Conservation (phyloP, 345 rosid genomes). For the Luvunga scandens region DNA sequence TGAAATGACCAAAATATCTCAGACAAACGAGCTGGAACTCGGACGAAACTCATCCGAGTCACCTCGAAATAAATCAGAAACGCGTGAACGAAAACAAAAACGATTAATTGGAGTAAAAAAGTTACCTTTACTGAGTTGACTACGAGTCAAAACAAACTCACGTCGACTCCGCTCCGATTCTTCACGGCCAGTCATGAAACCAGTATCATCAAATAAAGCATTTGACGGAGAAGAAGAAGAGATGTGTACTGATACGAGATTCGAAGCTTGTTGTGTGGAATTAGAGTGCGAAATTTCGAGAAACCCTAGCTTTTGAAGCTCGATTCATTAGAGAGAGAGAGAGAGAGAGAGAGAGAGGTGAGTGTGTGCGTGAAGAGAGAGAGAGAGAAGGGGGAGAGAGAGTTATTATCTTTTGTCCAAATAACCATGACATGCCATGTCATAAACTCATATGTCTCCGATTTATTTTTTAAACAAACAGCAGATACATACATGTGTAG, state of each 20-base stretch:
- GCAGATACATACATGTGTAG: not conserved
- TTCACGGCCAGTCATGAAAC: slow-evolving; percentile 42
- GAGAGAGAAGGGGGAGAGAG: slow-evolving; percentile 27
- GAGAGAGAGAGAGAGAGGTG: slow-evolving; percentile 26
- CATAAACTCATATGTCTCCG: slow-evolving; percentile 31
- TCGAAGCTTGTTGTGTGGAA: slow-evolving; percentile 31
- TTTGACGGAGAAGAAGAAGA: slow-evolving; percentile 22
- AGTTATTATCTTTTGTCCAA: slow-evolving; percentile 36
- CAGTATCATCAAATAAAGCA: slow-evolving; percentile 32
- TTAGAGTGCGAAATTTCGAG: slow-evolving; percentile 50
- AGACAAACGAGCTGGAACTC: slow-evolving; percentile 29
- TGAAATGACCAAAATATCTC: slow-evolving; percentile 45
- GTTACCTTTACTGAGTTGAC: slow-evolving; percentile 24
- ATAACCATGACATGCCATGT: slow-evolving; percentile 51
- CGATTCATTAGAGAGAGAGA: slow-evolving; percentile 46
- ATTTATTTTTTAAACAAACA: slow-evolving; percentile 13
- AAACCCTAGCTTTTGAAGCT: slow-evolving; percentile 52
- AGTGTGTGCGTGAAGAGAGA: slow-evolving; percentile 1
- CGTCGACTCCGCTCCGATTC: slow-evolving; percentile 33
- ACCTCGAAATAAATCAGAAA: slow-evolving; percentile 16
- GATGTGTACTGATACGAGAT: slow-evolving; percentile 23
- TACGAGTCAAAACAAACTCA: slow-evolving; percentile 15
- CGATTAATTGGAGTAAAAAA: slow-evolving; percentile 20
- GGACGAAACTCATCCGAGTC: slow-evolving; percentile 23
- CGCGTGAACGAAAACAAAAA: not conserved